Evolutionary conservation across 2,329 filamentous ascomycete genomes (phyloP).

Genomic region (Aspergillus alliaceus): DNA sequence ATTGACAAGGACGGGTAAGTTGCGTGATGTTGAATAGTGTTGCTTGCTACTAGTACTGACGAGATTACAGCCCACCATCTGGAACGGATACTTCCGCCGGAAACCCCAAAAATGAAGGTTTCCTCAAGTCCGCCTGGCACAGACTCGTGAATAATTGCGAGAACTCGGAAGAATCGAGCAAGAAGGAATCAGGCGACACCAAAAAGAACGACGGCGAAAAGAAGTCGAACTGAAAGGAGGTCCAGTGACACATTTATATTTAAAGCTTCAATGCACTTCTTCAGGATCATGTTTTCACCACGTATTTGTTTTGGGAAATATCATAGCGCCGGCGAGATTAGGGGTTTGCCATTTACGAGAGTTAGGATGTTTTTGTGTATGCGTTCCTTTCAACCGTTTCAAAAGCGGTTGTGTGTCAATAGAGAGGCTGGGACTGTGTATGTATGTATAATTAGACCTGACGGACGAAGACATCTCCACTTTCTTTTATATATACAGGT

Average conservation of each 20-base stretch:
- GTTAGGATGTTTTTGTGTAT: slow-evolving; percentile 18
- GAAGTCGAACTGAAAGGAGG: slow-evolving; percentile 37
- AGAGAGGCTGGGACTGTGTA: slow-evolving; percentile 9
- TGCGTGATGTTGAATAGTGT: not conserved
- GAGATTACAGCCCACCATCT: slow-evolving; percentile 21
- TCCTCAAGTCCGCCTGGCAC: slow-evolving; percentile 92
- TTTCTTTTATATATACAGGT: not conserved
- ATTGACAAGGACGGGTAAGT: slow-evolving; percentile 60
- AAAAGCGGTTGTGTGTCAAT: slow-evolving; percentile 5
- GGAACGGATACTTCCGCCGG: slow-evolving; percentile 17
- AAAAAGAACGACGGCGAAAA: slow-evolving; percentile 22
- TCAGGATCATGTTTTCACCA: slow-evolving; percentile 21
- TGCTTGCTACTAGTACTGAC: slow-evolving; percentile 5
- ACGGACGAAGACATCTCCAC: slow-evolving; percentile 5
- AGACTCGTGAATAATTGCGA: slow-evolving; percentile 72
- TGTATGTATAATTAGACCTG: slow-evolving; percentile 5
- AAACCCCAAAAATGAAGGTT: slow-evolving; percentile 76
- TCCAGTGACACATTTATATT: slow-evolving; percentile 13
- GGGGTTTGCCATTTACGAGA: slow-evolving; percentile 19
- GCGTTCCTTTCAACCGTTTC: not conserved
- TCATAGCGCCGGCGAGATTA: slow-evolving; percentile 42
- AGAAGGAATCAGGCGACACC: slow-evolving; percentile 27
- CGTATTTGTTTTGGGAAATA: slow-evolving; percentile 31
- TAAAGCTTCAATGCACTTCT: slow-evolving; percentile 20
- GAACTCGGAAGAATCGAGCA: slow-evolving; percentile 28